Evolutionary conservation across 2,329 filamentous ascomycete species (phyloP).

Genomic region (Diaporthe citri): DNA sequence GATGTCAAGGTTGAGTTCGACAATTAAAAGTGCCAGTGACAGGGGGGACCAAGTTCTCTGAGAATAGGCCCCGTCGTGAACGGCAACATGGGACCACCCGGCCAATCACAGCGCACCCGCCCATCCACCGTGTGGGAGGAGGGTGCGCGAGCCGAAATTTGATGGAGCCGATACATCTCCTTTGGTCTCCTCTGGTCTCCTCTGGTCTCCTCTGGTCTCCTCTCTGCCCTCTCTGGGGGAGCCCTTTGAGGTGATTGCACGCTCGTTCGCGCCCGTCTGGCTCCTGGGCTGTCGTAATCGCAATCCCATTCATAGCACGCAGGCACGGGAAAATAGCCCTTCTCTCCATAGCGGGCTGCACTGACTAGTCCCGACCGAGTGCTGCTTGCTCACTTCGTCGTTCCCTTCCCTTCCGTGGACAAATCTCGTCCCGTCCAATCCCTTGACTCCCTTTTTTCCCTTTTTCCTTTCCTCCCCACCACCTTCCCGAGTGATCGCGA

Average conservation of each 20-base stretch:
- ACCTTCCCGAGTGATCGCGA: conserved; percentile 40
- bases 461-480: conserved; percentile 2
- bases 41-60: conserved; percentile 30
- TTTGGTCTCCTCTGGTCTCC: conserved; percentile 21
- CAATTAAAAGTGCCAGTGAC: conserved; percentile 26
- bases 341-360: conserved; percentile 5
- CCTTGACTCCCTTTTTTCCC: conserved; percentile 3
- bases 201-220: background rate
- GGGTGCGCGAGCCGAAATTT: conserved; percentile 31
- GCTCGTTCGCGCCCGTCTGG: conserved; percentile 16
- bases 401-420: conserved; percentile 4
- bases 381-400: conserved; percentile 12
- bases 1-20: conserved; percentile 30
- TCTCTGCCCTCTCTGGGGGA: background rate
- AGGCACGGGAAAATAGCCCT: conserved; percentile 17
- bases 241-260: conserved; percentile 28
- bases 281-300: conserved; percentile 31
- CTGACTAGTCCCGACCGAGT: background rate
- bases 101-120: conserved; percentile 21
- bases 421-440: conserved; percentile 21
- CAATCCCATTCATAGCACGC: conserved; percentile 22
- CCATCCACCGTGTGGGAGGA: conserved; percentile 12
- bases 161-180: conserved; percentile 28
- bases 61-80: conserved; percentile 22
- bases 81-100: conserved; percentile 20